Evolutionary conservation across 139 green algal genomes (phyloP).

Genomic region (Micromonas pusilla): DNA sequence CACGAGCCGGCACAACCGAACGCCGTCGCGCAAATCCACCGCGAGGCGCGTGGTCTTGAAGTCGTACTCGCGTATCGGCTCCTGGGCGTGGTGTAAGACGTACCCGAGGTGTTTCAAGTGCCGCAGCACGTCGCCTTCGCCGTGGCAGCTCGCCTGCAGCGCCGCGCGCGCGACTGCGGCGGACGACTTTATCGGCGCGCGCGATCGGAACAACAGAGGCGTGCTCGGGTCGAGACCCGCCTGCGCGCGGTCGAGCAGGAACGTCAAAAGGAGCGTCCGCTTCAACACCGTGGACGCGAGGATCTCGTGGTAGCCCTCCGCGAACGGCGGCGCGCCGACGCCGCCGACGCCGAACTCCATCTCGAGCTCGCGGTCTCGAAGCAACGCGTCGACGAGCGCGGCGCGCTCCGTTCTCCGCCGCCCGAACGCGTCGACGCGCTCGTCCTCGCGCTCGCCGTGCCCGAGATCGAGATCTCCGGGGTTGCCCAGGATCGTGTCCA

Average conservation of each 20-base stretch:
- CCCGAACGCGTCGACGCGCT: neutral
- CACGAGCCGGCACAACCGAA: constrained; percentile 27
- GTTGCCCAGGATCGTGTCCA: constrained; percentile 4
- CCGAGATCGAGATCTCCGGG: neutral
- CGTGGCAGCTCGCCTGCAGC: neutral
- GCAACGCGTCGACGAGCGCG: neutral
- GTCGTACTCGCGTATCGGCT: constrained; percentile 23
- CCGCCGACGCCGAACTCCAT: constrained; percentile 1
- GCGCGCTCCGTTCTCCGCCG: neutral
- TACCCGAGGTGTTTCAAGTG: constrained; percentile 21
- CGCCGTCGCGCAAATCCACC: constrained; percentile 26
- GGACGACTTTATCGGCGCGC: neutral
- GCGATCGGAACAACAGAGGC: neutral
- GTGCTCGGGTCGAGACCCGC: neutral
- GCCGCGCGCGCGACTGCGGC: neutral
- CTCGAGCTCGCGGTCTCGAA: constrained; percentile 2
- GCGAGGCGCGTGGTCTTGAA: constrained; percentile 24
- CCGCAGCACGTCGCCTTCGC: constrained; percentile 27
- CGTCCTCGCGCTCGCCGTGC: neutral
- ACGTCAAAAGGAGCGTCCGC: constrained; percentile 3
- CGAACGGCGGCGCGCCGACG: neutral
- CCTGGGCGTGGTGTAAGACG: constrained; percentile 22
- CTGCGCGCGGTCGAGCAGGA: constrained; percentile 15
- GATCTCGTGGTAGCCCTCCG: constrained; percentile 10
- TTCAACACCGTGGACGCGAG: constrained; percentile 6